Evolutionary conservation across 306 rosid genomes (phyloP).

Genomic region (Astragalus glycyphyllos): DNA sequence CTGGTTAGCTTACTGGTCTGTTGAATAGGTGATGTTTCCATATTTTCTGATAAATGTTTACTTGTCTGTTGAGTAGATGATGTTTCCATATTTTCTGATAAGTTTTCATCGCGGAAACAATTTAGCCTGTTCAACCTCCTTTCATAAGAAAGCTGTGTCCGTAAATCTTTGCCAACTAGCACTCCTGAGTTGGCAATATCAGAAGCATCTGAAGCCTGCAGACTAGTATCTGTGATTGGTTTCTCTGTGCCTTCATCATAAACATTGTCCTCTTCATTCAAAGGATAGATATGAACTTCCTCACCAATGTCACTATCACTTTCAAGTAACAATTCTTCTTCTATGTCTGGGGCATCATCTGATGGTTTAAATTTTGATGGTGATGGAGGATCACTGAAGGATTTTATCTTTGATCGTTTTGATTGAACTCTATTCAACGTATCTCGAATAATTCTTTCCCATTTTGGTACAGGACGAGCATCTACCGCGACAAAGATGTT

Average conservation of each 20-base stretch:
- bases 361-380: slow-evolving; percentile 85
- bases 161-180: slow-evolving; percentile 43
- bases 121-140: slow-evolving; percentile 72
- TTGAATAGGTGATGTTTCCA: slow-evolving; percentile 49
- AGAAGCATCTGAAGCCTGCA: slow-evolving; percentile 49
- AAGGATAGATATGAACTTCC: slow-evolving; percentile 81
- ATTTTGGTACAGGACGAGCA: slow-evolving; percentile 73
- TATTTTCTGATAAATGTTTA: slow-evolving; percentile 40
- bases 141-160: slow-evolving; percentile 59
- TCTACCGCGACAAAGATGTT: slow-evolving; percentile 89
- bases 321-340: slow-evolving; percentile 74
- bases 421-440: slow-evolving; percentile 71
- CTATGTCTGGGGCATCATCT: slow-evolving; percentile 63
- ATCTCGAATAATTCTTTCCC: slow-evolving; percentile 84
- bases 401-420: slow-evolving; percentile 58
- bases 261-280: slow-evolving; percentile 57
- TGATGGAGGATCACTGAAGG: slow-evolving; percentile 91
- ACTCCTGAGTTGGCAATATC: slow-evolving; percentile 41
- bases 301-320: slow-evolving; percentile 85
- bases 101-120: slow-evolving; percentile 56
- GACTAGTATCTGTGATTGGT: slow-evolving; percentile 38
- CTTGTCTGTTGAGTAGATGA: slow-evolving; percentile 47
- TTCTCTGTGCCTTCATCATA: slow-evolving; percentile 42
- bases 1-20: slow-evolving; percentile 53
- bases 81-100: slow-evolving; percentile 41